Evolutionary conservation across 2,329 filamentous ascomycete species (phyloP).

Genomic region (Fusarium sambucinum): DNA sequence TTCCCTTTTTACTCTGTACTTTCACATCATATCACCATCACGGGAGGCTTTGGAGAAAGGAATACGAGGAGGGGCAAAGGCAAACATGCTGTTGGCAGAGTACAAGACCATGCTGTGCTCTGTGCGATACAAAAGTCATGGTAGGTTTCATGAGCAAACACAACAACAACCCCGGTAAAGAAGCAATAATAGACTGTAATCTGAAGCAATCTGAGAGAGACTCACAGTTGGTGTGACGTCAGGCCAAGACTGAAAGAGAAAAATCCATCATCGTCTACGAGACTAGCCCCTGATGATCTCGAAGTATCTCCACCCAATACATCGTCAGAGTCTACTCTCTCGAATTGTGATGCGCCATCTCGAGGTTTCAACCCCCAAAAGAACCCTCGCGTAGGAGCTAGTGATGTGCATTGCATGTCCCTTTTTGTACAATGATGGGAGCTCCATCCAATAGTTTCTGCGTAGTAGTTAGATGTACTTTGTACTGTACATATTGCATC

Average conservation of each 20-base stretch:
- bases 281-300: constrained; percentile 39
- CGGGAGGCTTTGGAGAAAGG: constrained; percentile 1
- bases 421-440: constrained; percentile 27
- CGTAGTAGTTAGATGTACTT: too few species aligned
- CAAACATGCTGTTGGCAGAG: constrained; percentile 23
- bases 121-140: constrained; percentile 2
- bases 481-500: constrained; percentile 1
- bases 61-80: constrained; percentile 5
- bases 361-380: constrained; percentile 13
- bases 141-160: constrained; percentile 41
- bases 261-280: constrained; percentile 6
- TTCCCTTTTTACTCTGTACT: background rate
- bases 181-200: constrained; percentile 3
- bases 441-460: constrained; percentile 11
- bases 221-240: constrained; percentile 31
- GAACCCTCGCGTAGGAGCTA: constrained; percentile 13
- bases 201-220: constrained; percentile 3
- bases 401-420: constrained; percentile 40
- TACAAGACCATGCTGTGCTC: constrained; percentile 16
- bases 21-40: background rate
- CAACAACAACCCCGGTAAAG: background rate
- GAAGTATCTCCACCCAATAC: constrained; percentile 27
- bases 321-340: constrained; percentile 17
- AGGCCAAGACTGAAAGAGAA: constrained; percentile 12
- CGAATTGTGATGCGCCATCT: constrained; percentile 39